These are phyloP conservation scores for Microdochium trichocladiopsis DNA, from an alignment of 2,329 filamentous ascomycete genomes.

Conservation along the genomic window DNA sequence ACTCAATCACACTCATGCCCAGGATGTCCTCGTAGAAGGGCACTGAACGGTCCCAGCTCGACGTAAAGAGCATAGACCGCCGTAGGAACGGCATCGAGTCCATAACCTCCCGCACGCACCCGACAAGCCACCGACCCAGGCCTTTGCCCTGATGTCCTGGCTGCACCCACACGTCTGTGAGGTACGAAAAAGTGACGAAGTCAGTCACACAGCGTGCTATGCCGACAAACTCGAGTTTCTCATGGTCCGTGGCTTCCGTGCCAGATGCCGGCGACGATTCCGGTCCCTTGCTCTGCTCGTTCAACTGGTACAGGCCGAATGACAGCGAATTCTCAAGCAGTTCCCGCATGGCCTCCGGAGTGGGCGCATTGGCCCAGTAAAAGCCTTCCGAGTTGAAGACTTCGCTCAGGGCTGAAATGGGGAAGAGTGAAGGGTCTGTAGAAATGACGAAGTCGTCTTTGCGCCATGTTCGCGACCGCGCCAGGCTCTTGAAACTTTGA, in stretches of 20 bases:
- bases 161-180: slow-evolving; percentile 41
- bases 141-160: slow-evolving; percentile 33
- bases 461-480: slow-evolving; percentile 3
- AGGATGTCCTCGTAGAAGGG: slow-evolving; percentile 24
- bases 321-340: slow-evolving; percentile 23
- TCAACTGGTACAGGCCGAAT: slow-evolving; percentile 23
- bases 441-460: slow-evolving; percentile 22
- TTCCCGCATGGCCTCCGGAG: slow-evolving; percentile 14
- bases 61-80: slow-evolving; percentile 23
- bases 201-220: slow-evolving; percentile 41
- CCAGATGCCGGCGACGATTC: not conserved
- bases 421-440: slow-evolving; percentile 24
- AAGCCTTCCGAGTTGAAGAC: slow-evolving; percentile 22
- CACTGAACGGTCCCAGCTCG: slow-evolving; percentile 21
- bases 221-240: slow-evolving; percentile 23
- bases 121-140: slow-evolving; percentile 39
- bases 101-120: slow-evolving; percentile 32
- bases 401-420: slow-evolving; percentile 16
- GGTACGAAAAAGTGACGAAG: slow-evolving; percentile 36
- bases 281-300: not conserved
- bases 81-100: slow-evolving; percentile 34
- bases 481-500: not conserved
- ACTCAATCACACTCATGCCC: slow-evolving; percentile 19
- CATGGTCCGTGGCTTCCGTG: not conserved
- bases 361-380: slow-evolving; percentile 24